Base-by-base conservation (phyloP, 805 yeast species). In the Yueomyces sinensis region DNA sequence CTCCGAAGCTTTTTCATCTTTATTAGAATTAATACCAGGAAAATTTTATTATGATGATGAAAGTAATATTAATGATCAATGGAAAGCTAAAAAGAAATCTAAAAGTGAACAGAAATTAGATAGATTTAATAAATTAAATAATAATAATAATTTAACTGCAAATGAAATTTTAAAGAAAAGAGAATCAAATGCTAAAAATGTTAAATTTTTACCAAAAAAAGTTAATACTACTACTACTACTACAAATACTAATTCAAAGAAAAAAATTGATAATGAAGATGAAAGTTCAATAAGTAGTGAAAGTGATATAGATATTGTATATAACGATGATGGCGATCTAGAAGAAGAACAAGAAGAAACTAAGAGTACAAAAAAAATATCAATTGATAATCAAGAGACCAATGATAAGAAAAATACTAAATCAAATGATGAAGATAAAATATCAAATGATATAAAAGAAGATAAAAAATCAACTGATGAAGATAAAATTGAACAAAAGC, bases 11-110 rank as follows among this genome's bases (percentile, higher is more conserved):
- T 89, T 89, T 55, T 83, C 82, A 52, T 94, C 96, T 17, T 63
- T 89, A 34, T 64, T 89, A 39, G 83, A 95, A 16, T 63, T 89
- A 56, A 87, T 89, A 38, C 96, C 97, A 3, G 94, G 96, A 3
- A 84, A 86, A 52, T 86, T 80, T 51, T 89, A 89, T 55, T 86
- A 82, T 54, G 95, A 87, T 55, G 95, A 82, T 28, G 24, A 11
- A 1, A 20, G 11, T 11, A 89, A 82, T 38, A 78, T 89, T 2
- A 76, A 79, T 47, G 77, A 78, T 34, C 96, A 89, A 59, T 87
- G 96, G 96, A 76, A 78, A 46, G 79, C 77, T 46, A 82, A 76
- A 62, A 83, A 84, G 63, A 72, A 76, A 58, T 58, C 74, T 22
- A 81, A 79, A 46, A 72, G 68, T 35, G 84, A 82, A 44, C 57